Base-by-base conservation (phyloP, 2,329 filamentous ascomycete species). In the Kalaharituber pfeilii region DNA sequence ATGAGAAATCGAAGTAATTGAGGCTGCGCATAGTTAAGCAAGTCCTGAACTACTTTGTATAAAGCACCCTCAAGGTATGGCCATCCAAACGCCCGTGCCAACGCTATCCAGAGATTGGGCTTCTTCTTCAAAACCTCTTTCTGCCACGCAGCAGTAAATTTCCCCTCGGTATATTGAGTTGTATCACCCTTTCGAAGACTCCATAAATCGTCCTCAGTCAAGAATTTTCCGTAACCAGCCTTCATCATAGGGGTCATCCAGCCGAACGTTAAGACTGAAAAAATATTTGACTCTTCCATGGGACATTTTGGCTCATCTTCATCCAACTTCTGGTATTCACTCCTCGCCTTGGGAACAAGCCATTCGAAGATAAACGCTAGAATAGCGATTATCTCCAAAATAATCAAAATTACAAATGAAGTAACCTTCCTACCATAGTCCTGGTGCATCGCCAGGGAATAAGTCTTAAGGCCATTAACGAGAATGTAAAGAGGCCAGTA, bases 231-330 rank as follows among this genome's bases (percentile, higher is more conserved):
- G 72, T 98, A 96, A 1, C 91, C 91, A 65, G 82, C 82, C 66
- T 81, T 87, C 91, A 98, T 98, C 77, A 98, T 72, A 0, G 91
- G 88, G 0, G 91, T 96, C 89, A 98, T 95, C 91, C 91, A 98
- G 53, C 84, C 82, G 68, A 98, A 98, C 0, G 89, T 94, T 47
- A 98, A 75, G 51, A 85, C 79, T 3, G 89, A 94, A 70, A 98
- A 98, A 52, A 96, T 75, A 57, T 89, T 87, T 11, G 91, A 88
- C 67, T 94, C 94, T 69, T 96, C 88, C 58, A 85, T 80, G 0
- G 84, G 84, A 54, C 78, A 81, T 62, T 81, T 77, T 39, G 76
- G 67, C 8, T 60, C 57, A 26, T 59, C 58, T 54, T 79, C 75
- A 30, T 79, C 77, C 18, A 75, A 67, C 53, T 80, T 69, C 55